These are phyloP conservation scores for Coemansia guatemalensis DNA, from an alignment of 192 early-diverging fungal species.

Conservation along the genomic window DNA sequence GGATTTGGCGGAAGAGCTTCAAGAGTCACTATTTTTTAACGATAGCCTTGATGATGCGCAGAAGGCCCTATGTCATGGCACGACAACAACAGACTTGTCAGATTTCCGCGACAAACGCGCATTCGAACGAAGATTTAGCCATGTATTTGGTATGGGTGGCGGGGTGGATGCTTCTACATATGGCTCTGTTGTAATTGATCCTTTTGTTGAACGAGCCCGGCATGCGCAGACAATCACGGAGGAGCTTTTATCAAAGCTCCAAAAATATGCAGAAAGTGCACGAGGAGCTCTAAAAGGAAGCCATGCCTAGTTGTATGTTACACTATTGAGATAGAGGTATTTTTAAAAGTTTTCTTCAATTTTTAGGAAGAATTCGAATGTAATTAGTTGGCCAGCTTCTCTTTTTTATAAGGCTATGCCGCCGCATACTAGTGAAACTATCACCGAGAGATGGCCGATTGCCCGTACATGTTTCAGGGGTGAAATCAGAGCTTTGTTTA, in stretches of 20 bases:
- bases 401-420: no score
- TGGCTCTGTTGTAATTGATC: neutral
- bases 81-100: neutral
- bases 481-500: no score
- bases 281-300: neutral
- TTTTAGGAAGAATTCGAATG: no score
- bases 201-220: neutral
- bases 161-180: neutral
- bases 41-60: neutral
- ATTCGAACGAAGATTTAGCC: neutral
- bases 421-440: no score
- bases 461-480: no score
- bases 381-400: no score
- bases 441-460: no score
- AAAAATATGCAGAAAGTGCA: neutral
- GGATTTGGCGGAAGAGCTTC: neutral
- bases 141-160: neutral
- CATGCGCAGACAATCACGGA: neutral
- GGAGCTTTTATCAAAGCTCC: neutral
- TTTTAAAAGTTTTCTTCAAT: no score
- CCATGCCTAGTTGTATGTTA: no score
- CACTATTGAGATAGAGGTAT: no score
- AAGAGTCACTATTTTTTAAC: neutral
- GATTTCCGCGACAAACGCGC: neutral
- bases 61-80: neutral